Conservation (phyloP, 2,329 filamentous ascomycete species). For the Xylaria sp. region DNA sequence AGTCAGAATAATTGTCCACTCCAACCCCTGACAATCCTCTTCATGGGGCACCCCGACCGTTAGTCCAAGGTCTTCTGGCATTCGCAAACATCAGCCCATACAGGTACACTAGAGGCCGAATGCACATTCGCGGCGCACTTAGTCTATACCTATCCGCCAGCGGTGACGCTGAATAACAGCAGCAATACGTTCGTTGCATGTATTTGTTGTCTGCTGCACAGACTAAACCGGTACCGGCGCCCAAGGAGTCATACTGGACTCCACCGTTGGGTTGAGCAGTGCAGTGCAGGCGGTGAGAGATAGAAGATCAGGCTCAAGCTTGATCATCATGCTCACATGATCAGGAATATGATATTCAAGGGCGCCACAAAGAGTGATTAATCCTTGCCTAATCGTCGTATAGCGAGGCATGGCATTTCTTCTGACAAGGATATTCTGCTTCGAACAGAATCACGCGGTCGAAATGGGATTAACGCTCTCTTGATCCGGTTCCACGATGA, state of each 20-base stretch:
- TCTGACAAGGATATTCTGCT: constrained; percentile 27
- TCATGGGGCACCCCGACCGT: constrained; percentile 18
- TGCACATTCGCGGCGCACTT: constrained; percentile 25
- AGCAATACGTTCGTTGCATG: constrained; percentile 26
- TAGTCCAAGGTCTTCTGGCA: not conserved
- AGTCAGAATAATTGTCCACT: not conserved
- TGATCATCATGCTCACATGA: constrained; percentile 37
- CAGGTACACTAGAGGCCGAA: constrained; percentile 3
- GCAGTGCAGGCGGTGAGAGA: constrained; percentile 37
- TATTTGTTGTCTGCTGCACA: constrained; percentile 28
- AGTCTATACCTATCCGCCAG: constrained; percentile 17
- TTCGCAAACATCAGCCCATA: constrained; percentile 14
- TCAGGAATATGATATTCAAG: constrained; percentile 31
- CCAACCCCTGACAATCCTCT: constrained; percentile 12
- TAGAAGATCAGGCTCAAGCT: constrained; percentile 37
- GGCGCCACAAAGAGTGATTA: constrained; percentile 30
- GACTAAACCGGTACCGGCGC: constrained; percentile 32
- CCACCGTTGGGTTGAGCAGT: constrained; percentile 37
- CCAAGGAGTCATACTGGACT: constrained; percentile 34
- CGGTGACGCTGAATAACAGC: constrained; percentile 1
- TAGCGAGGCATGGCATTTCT: constrained; percentile 29
- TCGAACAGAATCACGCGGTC: constrained; percentile 31
- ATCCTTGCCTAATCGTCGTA: constrained; percentile 25
- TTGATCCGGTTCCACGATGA: constrained; percentile 30
- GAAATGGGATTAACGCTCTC: constrained; percentile 19